Percentiles rank a stretch among this genome's conserved stretches.
phyloP scores from a whole-genome alignment of 805 yeast genomes.

The Spathaspora boniae region DNA sequence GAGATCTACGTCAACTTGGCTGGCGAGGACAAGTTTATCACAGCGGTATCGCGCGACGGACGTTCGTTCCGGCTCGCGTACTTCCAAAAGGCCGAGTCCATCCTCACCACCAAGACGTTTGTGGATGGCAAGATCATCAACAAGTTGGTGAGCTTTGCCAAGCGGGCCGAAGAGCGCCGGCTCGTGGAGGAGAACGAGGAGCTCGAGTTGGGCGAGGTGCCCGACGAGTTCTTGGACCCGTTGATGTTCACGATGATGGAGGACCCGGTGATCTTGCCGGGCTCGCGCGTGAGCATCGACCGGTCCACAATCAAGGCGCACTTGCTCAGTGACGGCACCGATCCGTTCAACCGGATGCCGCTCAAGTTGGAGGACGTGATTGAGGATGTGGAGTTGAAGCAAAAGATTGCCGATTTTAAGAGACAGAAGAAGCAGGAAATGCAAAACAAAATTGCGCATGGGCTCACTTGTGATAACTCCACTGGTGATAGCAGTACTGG shows the following conservation, averaged over 20 bases:
- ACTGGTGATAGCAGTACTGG: conserved; percentile 2
- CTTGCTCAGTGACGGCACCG: conserved; percentile 89
- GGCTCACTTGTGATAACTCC: too few relatives aligned
- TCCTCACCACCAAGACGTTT: conserved; percentile 56
- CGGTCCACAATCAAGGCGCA: conserved; percentile 91
- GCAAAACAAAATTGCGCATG: too few relatives aligned
- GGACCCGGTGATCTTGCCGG: conserved; percentile 93
- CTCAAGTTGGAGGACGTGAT: conserved; percentile 82
- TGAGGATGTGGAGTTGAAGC: conserved; percentile 69
- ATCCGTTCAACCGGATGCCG: conserved; percentile 95
- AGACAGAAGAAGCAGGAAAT: conserved; percentile 33
- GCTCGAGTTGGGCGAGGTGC: conserved; percentile 84
- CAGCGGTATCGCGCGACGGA: conserved; percentile 86
- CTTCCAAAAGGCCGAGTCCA: conserved; percentile 67
- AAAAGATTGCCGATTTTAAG: conserved; percentile 58
- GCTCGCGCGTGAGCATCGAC: conserved; percentile 81
- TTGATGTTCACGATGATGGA: conserved; percentile 94
- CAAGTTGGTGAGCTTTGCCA: conserved; percentile 53
- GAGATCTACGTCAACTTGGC: conserved; percentile 75
- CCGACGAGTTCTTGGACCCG: conserved; percentile 96
- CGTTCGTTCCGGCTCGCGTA: conserved; percentile 72
- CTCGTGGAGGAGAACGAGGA: conserved; percentile 76
- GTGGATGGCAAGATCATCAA: conserved; percentile 47
- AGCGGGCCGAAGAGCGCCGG: conserved; percentile 59
- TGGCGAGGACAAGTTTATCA: conserved; percentile 58